phyloP scores from a whole-genome alignment of 208 protist species.

The Acanthamoeba healyi region DNA sequence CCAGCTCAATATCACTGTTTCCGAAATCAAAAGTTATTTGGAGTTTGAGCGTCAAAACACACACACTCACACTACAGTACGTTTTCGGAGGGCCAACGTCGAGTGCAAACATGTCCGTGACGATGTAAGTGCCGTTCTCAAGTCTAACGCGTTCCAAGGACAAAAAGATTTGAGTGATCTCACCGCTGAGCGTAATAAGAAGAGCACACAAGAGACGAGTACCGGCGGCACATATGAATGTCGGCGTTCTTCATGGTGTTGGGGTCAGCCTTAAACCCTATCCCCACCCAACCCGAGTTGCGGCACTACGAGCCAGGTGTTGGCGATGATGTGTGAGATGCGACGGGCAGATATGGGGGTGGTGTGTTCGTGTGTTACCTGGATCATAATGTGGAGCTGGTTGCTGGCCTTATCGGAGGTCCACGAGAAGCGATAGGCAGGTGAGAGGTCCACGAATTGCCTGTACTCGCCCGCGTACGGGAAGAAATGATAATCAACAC shows the following conservation, averaged over 20 bases:
- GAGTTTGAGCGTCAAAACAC: too few species aligned
- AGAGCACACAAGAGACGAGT: neutral
- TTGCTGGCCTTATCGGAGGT: neutral
- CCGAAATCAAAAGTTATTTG: neutral
- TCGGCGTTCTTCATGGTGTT: slow-evolving; percentile 67
- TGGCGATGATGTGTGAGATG: too few species aligned
- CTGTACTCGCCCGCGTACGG: slow-evolving; percentile 19
- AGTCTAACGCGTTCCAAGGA: neutral
- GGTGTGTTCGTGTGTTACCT: neutral
- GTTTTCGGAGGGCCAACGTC: slow-evolving; percentile 23
- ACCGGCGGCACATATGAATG: slow-evolving; percentile 56
- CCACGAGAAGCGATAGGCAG: slow-evolving; percentile 62
- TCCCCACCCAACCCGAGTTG: slow-evolving; percentile 61
- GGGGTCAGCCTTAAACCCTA: slow-evolving; percentile 30
- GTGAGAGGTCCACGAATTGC: slow-evolving; percentile 28
- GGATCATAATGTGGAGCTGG: slow-evolving; percentile 21
- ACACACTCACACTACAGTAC: neutral
- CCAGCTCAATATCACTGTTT: neutral
- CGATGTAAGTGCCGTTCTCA: neutral
- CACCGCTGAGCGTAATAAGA: too few species aligned
- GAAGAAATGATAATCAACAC: slow-evolving; percentile 12
- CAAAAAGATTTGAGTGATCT: too few species aligned
- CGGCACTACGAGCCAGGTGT: slow-evolving; percentile 5
- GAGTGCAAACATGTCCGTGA: slow-evolving; percentile 32
- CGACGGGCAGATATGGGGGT: too few species aligned